Conservation (phyloP, 352 stramenopile genomes). For the Phytophthora rubi region DNA sequence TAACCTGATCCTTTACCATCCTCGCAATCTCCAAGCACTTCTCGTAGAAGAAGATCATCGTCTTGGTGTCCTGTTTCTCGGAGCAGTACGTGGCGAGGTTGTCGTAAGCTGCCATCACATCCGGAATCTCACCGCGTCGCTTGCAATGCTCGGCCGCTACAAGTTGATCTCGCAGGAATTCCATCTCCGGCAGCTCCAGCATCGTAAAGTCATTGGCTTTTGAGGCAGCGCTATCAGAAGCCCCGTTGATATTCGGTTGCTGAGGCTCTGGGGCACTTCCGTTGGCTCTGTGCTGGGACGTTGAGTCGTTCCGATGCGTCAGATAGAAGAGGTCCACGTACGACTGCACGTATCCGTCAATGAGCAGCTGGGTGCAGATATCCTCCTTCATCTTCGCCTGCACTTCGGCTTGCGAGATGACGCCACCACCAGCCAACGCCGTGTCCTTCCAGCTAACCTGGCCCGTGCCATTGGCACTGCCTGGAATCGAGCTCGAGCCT, state of each 20-base stretch:
- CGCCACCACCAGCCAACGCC: constrained; percentile 4
- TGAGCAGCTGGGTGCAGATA: constrained; percentile 88
- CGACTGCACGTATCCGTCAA: constrained; percentile 91
- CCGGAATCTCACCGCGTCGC: constrained; percentile 83
- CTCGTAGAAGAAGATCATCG: constrained; percentile 93
- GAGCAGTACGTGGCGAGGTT: constrained; percentile 75
- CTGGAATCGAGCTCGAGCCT: constrained; percentile 27
- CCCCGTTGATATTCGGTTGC: constrained; percentile 1
- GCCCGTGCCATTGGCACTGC: neutral
- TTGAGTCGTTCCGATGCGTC: constrained; percentile 76
- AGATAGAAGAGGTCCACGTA: constrained; percentile 97
- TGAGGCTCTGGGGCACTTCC: constrained; percentile 8
- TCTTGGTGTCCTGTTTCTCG: constrained; percentile 86
- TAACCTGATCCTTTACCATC: constrained; percentile 84
- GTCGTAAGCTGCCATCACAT: constrained; percentile 89
- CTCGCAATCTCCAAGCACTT: constrained; percentile 93
- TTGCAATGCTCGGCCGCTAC: constrained; percentile 89
- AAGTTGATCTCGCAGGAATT: constrained; percentile 91
- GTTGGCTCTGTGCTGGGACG: constrained; percentile 3
- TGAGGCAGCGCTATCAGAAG: constrained; percentile 1
- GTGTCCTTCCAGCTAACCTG: constrained; percentile 25
- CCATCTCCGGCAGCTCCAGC: constrained; percentile 67
- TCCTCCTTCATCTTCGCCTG: constrained; percentile 79
- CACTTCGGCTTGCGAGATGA: constrained; percentile 35
- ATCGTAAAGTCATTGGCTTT: constrained; percentile 8